Base-by-base conservation (phyloP, 1,284 basidiomycete species). In the Rugiboletus extremiorientalis region DNA sequence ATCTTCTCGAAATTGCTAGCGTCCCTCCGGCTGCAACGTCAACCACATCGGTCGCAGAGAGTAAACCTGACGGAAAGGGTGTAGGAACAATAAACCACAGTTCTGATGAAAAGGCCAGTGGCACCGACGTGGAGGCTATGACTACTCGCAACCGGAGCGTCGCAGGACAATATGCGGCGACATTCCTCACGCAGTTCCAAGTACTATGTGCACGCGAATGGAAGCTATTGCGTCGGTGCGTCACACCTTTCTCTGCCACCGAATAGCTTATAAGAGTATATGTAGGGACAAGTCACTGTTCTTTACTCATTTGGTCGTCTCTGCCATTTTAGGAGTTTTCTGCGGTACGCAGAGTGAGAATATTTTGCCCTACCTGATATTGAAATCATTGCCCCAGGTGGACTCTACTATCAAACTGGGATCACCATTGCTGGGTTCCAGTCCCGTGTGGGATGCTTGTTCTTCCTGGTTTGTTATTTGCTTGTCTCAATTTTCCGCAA, bases 341-440 rank as follows among this genome's bases (percentile, higher is more conserved):
- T 88, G 85, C 62, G 89, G 88, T 86, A 65, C 50, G 81, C 68
- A 22, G 12, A 30, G 6, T 31, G 8, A 30, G 14, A 49, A 33
- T 28, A n/a, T 45, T 18, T 7, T 31, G 16, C 15, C n/a, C 28
- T 28, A 9, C 14, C 46, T 64, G 31, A 23, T 36, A 44, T 30
- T 59, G 28, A 66, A 20, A 41, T 38, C 11, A 4, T 44, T 37
- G 6, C 10, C n/a, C 58, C 69, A 79, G 92, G 93, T 52, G 93
- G 93, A 1, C 72, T 95, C 54, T 96, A 94, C 72, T 96, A 79
- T 75, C 72, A 94, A 36, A 93, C 92, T 0, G 83, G 82, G 45
- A 73, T 82, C 15, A 89, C 85, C 3, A 96, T 96, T 57, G 90
- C 92, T 25, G 94, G 94, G 1, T 96, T 96, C 81, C 94, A 96